Evolutionary conservation across 176 grass and related monocot genomes (phyloP).

Genomic region (Oryza brachyantha): DNA sequence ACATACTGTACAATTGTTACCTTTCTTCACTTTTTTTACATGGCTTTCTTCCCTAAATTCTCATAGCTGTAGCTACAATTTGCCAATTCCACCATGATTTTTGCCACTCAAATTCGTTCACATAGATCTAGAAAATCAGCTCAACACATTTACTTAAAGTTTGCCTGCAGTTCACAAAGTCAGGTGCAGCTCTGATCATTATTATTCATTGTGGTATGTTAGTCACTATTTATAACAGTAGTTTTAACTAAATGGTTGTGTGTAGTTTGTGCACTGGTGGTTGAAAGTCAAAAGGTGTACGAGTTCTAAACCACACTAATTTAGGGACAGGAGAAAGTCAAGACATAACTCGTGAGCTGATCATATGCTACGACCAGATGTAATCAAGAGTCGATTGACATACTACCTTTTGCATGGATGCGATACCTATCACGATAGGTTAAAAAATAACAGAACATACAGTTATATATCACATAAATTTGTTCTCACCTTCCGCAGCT

Average conservation of each 20-base stretch:
- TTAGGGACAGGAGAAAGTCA: background rate
- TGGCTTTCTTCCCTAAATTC: background rate
- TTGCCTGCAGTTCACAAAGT: too few species aligned
- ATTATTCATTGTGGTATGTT: too few species aligned
- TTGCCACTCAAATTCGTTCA: background rate
- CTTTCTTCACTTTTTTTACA: background rate
- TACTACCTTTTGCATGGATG: background rate
- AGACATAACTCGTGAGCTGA: background rate
- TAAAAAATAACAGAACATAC: background rate
- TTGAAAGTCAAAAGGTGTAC: background rate
- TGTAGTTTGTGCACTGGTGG: background rate
- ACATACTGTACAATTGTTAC: too few species aligned
- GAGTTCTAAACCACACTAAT: background rate
- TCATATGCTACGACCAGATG: slow-evolving; percentile 2
- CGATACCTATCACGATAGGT: background rate
- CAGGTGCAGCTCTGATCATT: too few species aligned
- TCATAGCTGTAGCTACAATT: background rate
- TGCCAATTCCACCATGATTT: background rate
- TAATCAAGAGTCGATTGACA: background rate
- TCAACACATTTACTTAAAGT: background rate
- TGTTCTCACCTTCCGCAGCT: slow-evolving; percentile 78
- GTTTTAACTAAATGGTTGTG: background rate
- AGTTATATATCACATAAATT: slow-evolving; percentile 1
- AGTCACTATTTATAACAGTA: background rate
- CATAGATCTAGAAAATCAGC: background rate